Conservation (phyloP, 371 early-diverging fungal species). For the Mucor piriformis region DNA sequence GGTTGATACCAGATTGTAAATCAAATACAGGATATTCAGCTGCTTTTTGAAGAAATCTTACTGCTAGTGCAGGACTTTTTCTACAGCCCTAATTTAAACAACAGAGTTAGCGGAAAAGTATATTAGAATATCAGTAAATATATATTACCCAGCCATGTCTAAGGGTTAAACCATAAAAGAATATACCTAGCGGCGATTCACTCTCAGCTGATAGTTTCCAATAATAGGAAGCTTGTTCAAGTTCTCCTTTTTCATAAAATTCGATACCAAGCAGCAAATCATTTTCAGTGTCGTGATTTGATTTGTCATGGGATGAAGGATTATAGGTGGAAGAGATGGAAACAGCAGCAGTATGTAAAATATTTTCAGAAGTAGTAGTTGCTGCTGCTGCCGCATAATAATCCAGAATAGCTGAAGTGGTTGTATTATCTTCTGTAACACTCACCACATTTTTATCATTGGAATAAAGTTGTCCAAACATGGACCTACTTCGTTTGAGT, state of each 20-base stretch:
- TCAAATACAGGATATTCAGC: conserved; percentile 68
- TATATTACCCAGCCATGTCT: conserved; percentile 81
- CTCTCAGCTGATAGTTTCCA: conserved; percentile 76
- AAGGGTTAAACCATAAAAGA: conserved; percentile 85
- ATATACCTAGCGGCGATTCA: conserved; percentile 63
- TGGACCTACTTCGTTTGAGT: conserved; percentile 14
- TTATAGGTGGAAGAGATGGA: conserved; percentile 11
- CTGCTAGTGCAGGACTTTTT: conserved; percentile 60
- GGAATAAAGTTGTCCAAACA: conserved; percentile 16
- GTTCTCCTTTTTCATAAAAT: conserved; percentile 41
- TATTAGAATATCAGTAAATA: too few relatives aligned
- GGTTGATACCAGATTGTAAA: conserved; percentile 34
- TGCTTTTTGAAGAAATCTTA: conserved; percentile 77
- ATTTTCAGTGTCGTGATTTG: not conserved
- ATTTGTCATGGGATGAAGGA: not conserved
- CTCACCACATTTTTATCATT: not conserved
- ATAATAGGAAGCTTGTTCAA: conserved; percentile 77
- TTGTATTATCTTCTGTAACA: not conserved
- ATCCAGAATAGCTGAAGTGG: not conserved
- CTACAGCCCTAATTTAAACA: conserved; percentile 52
- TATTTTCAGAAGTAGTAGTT: not conserved
- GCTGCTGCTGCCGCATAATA: not conserved
- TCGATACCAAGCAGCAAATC: conserved; percentile 5
- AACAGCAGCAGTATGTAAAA: conserved; percentile 15
- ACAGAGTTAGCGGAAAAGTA: too few relatives aligned